Base-by-base conservation (phyloP, 257 asterid species). In the Petunia secreta region DNA sequence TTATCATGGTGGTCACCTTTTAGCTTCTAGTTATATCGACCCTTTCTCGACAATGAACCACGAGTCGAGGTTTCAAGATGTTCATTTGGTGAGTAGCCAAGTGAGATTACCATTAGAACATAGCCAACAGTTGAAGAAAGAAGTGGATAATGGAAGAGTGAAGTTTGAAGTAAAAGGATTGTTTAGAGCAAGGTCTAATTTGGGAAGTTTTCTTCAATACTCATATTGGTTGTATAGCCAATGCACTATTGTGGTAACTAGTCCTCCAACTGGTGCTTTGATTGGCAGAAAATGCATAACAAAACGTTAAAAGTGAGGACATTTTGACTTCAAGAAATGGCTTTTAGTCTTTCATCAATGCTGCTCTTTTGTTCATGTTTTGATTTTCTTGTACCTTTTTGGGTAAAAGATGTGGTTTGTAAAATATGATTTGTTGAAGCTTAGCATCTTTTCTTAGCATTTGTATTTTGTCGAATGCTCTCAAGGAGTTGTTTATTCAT, bases 191-290 rank as follows among this genome's bases (percentile, higher is more conserved):
- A 89, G 85, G 81, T 95, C 97, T 41, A 87, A 85, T 38, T 66
- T 96, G 36, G 98, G 96, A 10, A 93, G 94, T 10, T 44, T 93
- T 74, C 87, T 96, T 57, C 91, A 80, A 59, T 96, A 92, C 80
- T 88, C 99, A 0, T 92, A 93, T 77, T 90, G 94, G 97, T 57
- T 93, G 80, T 79, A 89, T 74, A 85, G 91, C 36, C 91, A 83
- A 76, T 96, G 99, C 81, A 83, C 90, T 4, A 78, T 96, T n/a
- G 82, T 78, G 6, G 89, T 96, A 62, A 54, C 94, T 10, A 87
- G 90, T 48, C 99, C 98, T 80, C 99, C 98, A 40, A 80, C 92
- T 38, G 99, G 99, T 41, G 91, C 84, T 85, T 83, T 94, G 92
- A 82, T 92, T 77, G 80, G 81, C 9, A 92, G 91, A 83, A 85